phyloP scores from a whole-genome alignment of 106 monocot genomes.

The Phalaenopsis aphrodite region DNA sequence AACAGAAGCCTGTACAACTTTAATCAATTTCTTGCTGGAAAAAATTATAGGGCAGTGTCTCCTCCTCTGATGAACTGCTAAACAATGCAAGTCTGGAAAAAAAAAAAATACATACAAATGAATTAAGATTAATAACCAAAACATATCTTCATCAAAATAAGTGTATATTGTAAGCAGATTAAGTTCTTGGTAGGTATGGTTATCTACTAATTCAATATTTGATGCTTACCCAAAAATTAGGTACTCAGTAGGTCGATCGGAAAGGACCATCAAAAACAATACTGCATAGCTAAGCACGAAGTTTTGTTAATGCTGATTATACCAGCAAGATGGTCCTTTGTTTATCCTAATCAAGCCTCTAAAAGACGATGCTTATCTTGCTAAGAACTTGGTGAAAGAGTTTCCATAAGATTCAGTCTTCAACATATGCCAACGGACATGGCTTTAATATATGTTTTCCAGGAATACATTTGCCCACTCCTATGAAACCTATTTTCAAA shows the following conservation, averaged over 20 bases:
- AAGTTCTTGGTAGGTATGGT: background rate
- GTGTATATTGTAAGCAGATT: background rate
- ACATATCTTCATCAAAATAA: background rate
- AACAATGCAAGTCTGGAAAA: slow-evolving; percentile 18
- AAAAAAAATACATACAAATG: background rate
- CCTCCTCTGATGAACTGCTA: slow-evolving; percentile 13
- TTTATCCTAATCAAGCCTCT: background rate
- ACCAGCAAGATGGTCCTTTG: background rate
- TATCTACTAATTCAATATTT: background rate
- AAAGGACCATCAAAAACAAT: background rate
- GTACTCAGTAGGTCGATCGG: background rate
- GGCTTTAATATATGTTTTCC: no score
- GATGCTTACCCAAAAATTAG: background rate
- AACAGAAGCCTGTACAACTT: slow-evolving; percentile 31
- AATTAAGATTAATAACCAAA: background rate
- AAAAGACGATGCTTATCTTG: no score
- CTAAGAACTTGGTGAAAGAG: no score
- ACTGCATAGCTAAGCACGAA: background rate
- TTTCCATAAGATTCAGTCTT: no score
- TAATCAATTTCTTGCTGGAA: slow-evolving; percentile 14
- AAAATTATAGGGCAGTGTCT: slow-evolving; percentile 6
- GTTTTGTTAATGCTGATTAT: background rate
- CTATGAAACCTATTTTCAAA: no score
- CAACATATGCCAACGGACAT: no score
- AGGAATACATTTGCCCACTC: no score